Conservation (phyloP, 1,284 basidiomycete species). For the Erythrobasidium hasegawianum region DNA sequence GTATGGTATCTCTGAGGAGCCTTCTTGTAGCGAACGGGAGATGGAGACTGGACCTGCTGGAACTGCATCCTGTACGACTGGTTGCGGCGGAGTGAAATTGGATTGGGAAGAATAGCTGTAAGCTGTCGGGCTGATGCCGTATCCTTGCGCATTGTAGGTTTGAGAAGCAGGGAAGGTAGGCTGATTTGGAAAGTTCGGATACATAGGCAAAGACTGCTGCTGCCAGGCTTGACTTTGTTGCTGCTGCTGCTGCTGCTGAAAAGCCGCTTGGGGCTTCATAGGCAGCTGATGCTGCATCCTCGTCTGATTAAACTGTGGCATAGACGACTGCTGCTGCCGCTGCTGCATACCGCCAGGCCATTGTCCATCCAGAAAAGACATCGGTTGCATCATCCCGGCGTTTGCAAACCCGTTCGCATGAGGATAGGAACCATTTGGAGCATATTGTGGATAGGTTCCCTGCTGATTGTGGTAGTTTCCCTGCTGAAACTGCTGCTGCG, state of each 20-base stretch:
- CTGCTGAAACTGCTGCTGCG: neutral
- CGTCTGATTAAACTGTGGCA: neutral
- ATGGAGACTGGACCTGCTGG: neutral
- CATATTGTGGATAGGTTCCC: too few species aligned
- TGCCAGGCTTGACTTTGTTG: neutral
- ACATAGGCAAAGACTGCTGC: neutral
- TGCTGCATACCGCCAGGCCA: neutral
- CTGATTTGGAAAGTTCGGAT: neutral
- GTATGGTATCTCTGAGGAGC: neutral
- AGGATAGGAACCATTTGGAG: neutral
- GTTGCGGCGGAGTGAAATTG: neutral
- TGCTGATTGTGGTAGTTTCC: neutral
- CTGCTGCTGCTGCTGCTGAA: slow-evolving; percentile 4
- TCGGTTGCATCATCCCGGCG: neutral
- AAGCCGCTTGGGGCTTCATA: neutral
- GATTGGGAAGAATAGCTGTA: neutral
- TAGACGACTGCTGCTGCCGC: neutral
- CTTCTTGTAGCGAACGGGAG: neutral
- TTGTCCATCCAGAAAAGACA: neutral
- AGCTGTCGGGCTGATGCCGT: neutral
- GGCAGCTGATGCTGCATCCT: neutral
- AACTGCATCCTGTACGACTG: neutral
- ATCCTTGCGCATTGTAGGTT: neutral
- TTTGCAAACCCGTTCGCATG: neutral
- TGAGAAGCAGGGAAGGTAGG: neutral